Percentiles rank a stretch among this genome's conserved stretches.
These are phyloP conservation scores for Hypoxylon fuscum DNA, from an alignment of 495 filamentous ascomycete genomes.

Conservation along the genomic window DNA sequence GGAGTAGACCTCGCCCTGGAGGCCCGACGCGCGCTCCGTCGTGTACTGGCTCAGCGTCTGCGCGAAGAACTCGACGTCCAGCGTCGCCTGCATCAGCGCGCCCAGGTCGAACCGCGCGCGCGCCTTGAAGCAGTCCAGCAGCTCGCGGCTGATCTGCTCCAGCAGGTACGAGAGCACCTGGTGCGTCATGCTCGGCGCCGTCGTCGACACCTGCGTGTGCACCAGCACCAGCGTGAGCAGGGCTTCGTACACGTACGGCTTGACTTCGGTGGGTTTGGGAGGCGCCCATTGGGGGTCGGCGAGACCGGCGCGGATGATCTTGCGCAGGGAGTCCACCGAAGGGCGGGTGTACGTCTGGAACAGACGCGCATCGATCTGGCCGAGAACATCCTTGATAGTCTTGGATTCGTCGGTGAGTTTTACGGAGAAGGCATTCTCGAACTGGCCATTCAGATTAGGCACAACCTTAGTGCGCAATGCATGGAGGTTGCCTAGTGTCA, in stretches of 20 bases:
- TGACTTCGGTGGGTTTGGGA: slow-evolving; percentile 74
- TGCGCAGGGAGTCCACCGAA: slow-evolving; percentile 66
- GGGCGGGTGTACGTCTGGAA: slow-evolving; percentile 91
- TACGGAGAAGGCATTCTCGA: slow-evolving; percentile 88
- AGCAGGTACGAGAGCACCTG: slow-evolving; percentile 83
- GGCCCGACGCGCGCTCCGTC: slow-evolving; percentile 77
- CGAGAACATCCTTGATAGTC: slow-evolving; percentile 86
- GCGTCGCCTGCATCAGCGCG: slow-evolving; percentile 93
- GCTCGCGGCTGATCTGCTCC: slow-evolving; percentile 74
- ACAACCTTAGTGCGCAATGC: slow-evolving; percentile 78
- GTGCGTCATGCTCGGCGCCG: slow-evolving; percentile 71
- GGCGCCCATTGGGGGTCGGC: slow-evolving; percentile 72
- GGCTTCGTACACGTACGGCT: slow-evolving; percentile 86
- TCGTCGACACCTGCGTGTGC: slow-evolving; percentile 91
- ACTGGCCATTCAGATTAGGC: slow-evolving; percentile 82
- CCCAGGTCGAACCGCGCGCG: slow-evolving; percentile 74
- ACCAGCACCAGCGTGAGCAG: slow-evolving; percentile 85
- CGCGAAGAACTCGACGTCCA: slow-evolving; percentile 95
- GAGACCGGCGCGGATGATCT: slow-evolving; percentile 76
- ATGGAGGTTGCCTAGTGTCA: slow-evolving; percentile 91
- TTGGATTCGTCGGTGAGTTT: slow-evolving; percentile 91
- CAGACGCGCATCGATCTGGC: slow-evolving; percentile 85
- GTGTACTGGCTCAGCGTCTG: slow-evolving; percentile 91
- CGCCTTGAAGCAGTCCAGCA: slow-evolving; percentile 74
- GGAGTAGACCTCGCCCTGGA: slow-evolving; percentile 88